Evolutionary conservation across 108 stramenopile species (phyloP), one percentile per base, ranked within the genome.

Genomic region (Nitzschia sp.): DNA sequence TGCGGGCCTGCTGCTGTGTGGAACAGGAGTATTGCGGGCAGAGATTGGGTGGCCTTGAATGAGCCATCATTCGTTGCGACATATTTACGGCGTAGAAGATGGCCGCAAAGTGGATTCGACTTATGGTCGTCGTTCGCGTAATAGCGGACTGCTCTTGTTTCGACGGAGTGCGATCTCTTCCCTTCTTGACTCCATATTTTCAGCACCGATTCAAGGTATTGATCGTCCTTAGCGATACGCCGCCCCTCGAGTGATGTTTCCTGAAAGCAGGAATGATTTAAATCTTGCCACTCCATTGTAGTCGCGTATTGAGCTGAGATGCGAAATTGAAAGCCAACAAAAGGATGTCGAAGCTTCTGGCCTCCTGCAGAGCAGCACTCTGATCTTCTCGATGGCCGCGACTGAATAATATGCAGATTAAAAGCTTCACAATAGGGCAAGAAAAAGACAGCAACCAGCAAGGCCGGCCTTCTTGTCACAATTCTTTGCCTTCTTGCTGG

Each of bases 1-100:
- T 85, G 86, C 28, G 90, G 86, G 1, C 90, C 90, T 0, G 90
- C 90, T 46, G 80, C 90, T 5, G 90, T 91, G 56, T 91, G 90
- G 68, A 91, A 88, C 13, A 91, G 34, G 22, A 91, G 33, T 41
- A 91, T 60, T 19, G 80, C 85, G 21, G 85, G 88, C 35, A 61
- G 34, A 35, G 28, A 26, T n/a, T n/a, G n/a, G n/a, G n/a, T n/a
- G 2, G 9, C n/a, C n/a, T n/a, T n/a, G n/a, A n/a, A n/a, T n/a
- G n/a, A n/a, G 9, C 44, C 26, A 26, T 60, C 28, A 26, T 58
- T 55, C 6, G 29, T 63, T 15, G 30, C 17, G 8, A 3, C 13
- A 5, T 23, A 22, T 50, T 60, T 48, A 19, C 56, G 69, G 31
- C 83, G 81, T 53, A 78, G 63, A 3, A 80, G 23, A 53, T 82